phyloP scores from a whole-genome alignment of 257 asterid genomes.

The Plantago major region DNA sequence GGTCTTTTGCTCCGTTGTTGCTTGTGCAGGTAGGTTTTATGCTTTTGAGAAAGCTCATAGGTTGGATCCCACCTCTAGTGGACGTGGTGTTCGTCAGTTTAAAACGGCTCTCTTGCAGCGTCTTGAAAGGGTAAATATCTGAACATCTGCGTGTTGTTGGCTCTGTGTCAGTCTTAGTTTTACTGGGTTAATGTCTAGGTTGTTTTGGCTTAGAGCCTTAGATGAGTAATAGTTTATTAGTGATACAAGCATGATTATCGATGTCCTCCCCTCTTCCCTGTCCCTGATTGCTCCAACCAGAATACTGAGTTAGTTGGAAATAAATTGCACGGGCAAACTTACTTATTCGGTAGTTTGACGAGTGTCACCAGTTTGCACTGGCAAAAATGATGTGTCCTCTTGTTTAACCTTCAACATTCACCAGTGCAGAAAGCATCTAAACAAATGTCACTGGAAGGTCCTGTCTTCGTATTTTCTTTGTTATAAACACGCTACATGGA shows the following conservation, averaged over 20 bases:
- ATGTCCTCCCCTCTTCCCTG: too few species aligned
- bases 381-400: too few species aligned
- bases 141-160: conserved; percentile 12
- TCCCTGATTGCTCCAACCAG: too few species aligned
- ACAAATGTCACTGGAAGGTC: too few species aligned
- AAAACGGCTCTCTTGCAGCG: conserved; percentile 96
- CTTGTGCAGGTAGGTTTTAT: conserved; percentile 82
- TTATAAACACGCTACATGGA: too few species aligned
- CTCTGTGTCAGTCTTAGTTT: conserved; percentile 8
- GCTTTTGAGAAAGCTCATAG: conserved; percentile 97
- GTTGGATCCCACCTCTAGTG: conserved; percentile 94
- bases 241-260: too few species aligned
- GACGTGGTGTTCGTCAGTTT: conserved; percentile 98
- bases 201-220: not conserved
- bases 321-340: not conserved
- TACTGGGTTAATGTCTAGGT: not conserved
- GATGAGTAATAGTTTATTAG: not conserved
- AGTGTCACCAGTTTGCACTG: not conserved
- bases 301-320: not conserved
- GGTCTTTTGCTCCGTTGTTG: not conserved
- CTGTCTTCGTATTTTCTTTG: too few species aligned
- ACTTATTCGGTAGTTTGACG: not conserved
- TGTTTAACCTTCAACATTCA: too few species aligned
- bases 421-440: too few species aligned
- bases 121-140: conserved; percentile 70